phyloP scores from a whole-genome alignment of 2,329 filamentous ascomycete species.

The Pestalotiopsis sp. region DNA sequence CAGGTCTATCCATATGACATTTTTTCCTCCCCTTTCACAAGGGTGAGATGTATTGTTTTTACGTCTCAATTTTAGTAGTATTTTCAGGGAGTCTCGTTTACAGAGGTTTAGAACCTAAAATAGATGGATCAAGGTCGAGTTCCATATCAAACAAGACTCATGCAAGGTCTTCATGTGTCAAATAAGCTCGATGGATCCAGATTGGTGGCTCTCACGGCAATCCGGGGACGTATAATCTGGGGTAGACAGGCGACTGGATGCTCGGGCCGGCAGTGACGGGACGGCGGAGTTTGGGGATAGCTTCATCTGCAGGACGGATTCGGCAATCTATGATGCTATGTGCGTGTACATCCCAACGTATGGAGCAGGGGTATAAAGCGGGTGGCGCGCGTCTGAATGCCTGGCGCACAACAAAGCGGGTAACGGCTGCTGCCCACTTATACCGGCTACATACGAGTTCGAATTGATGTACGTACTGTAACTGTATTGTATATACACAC shows the following conservation, averaged over 20 bases:
- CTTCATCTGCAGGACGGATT: constrained; percentile 16
- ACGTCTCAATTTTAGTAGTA: neutral
- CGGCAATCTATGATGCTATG: constrained; percentile 1
- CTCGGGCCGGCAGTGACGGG: constrained; percentile 12
- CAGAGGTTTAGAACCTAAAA: constrained; percentile 2
- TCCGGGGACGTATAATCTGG: constrained; percentile 8
- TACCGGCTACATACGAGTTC: neutral
- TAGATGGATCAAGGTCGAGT: neutral
- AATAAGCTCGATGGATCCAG: neutral
- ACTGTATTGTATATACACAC: neutral
- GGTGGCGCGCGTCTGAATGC: neutral
- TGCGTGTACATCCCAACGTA: neutral
- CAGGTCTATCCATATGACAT: neutral
- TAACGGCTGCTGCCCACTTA: neutral
- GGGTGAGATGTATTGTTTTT: neutral
- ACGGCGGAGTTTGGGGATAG: constrained; percentile 13
- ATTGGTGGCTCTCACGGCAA: neutral
- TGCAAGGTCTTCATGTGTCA: neutral
- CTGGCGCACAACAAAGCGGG: neutral
- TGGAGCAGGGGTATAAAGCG: neutral
- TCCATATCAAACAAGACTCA: neutral
- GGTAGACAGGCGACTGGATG: constrained; percentile 7
- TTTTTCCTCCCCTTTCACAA: neutral
- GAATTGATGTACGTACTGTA: neutral
- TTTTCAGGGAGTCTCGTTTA: neutral